Conservation (phyloP, 768 basidiomycete species). For the Leccinum arenicola region DNA sequence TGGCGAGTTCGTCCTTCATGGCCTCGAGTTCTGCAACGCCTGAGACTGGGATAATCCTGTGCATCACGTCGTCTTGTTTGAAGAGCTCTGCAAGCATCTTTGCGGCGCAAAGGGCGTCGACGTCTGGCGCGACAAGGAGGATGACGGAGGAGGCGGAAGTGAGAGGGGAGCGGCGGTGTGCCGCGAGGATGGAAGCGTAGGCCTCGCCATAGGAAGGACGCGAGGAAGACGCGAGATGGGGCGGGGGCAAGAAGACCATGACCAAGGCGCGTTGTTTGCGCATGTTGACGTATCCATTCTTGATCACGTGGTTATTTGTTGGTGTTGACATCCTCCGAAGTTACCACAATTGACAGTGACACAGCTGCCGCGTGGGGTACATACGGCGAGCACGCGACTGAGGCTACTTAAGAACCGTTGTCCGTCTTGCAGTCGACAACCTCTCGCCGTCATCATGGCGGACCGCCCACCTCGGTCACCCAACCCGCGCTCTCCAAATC, state of each 20-base stretch:
- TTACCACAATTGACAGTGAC: no score
- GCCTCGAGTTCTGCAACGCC: constrained; percentile 75
- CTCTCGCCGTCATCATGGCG: constrained; percentile 44
- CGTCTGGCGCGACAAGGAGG: constrained; percentile 84
- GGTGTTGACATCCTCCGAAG: constrained; percentile 9
- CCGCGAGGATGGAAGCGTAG: constrained; percentile 67
- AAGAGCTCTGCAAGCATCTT: constrained; percentile 87
- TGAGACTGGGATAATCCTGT: constrained; percentile 86
- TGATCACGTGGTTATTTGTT: constrained; percentile 22
- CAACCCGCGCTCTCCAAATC: constrained; percentile 41
- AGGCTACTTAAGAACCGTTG: constrained; percentile 28
- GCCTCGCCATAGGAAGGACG: constrained; percentile 69
- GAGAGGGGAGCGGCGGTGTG: constrained; percentile 69
- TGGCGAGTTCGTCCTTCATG: constrained; percentile 61
- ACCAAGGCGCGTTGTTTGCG: background rate
- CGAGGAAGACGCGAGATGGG: constrained; percentile 57
- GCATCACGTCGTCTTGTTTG: constrained; percentile 90
- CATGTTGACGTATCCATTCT: background rate
- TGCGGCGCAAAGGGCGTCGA: constrained; percentile 89
- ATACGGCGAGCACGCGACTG: constrained; percentile 28
- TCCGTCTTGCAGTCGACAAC: constrained; percentile 4
- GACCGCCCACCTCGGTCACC: constrained; percentile 54
- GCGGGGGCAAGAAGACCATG: constrained; percentile 73
- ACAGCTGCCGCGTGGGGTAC: constrained; percentile 24
- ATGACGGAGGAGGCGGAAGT: constrained; percentile 82